These are phyloP conservation scores for Fraxinus platypoda DNA, from an alignment of 305 asterid species.

Conservation along the genomic window DNA sequence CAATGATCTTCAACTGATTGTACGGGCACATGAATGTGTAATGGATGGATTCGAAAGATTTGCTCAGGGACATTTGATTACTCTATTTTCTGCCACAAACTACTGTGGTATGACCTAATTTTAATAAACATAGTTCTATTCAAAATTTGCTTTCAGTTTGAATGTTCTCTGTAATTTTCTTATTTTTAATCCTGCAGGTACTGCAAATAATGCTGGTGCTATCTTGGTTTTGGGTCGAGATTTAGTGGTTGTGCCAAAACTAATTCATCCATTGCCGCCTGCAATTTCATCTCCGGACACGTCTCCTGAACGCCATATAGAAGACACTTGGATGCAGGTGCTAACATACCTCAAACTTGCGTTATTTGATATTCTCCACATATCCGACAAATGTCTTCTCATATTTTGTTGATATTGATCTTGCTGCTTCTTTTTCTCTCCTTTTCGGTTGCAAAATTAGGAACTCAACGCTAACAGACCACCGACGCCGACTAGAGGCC, in stretches of 20 bases:
- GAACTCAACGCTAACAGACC: constrained; percentile 98
- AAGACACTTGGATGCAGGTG: constrained; percentile 99
- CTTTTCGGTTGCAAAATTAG: constrained; percentile 33
- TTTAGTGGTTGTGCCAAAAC: constrained; percentile 94
- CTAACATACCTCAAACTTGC: constrained; percentile 15
- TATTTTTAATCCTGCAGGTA: constrained; percentile 45
- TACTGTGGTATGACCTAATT: constrained; percentile 72
- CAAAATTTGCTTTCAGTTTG: constrained; percentile 8
- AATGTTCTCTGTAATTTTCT: background rate
- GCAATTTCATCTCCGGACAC: constrained; percentile 89
- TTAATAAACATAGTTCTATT: background rate
- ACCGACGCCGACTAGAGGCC: constrained; percentile 96
- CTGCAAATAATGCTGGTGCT: constrained; percentile 98
- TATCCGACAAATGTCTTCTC: background rate
- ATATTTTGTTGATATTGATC: constrained; percentile 17
- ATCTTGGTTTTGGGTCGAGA: constrained; percentile 98
- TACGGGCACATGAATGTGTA: constrained; percentile 98
- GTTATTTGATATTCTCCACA: background rate
- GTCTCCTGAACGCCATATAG: constrained; percentile 84
- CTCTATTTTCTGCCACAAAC: constrained; percentile 97
- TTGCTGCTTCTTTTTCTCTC: background rate
- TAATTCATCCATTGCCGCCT: constrained; percentile 96
- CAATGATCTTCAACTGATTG: constrained; percentile 92
- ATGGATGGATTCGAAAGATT: constrained; percentile 99
- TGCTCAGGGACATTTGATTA: constrained; percentile 96